Conservation (phyloP, 2,329 filamentous ascomycete species). For the Hyphodiscus sp. region DNA sequence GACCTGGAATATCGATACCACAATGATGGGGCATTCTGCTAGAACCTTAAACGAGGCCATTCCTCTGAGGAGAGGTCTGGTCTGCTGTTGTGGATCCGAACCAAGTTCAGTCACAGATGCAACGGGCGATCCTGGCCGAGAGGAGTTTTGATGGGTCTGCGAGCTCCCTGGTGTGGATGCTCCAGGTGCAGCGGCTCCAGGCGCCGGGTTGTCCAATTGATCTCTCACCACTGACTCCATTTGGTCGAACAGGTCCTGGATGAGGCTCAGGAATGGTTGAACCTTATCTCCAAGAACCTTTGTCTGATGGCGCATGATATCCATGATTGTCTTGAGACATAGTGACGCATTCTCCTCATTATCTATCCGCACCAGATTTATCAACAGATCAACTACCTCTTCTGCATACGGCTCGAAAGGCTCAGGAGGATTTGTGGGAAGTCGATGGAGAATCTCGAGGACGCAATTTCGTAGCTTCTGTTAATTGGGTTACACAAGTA, state of each 20-base stretch:
- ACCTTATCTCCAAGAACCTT: slow-evolving; percentile 77
- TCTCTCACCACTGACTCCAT: slow-evolving; percentile 94
- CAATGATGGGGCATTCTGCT: slow-evolving; percentile 96
- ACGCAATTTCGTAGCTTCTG: slow-evolving; percentile 87
- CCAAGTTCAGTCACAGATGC: slow-evolving; percentile 76
- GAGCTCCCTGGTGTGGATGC: slow-evolving; percentile 61
- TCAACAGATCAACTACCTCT: slow-evolving; percentile 83
- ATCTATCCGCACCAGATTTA: slow-evolving; percentile 81
- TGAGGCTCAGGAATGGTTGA: slow-evolving; percentile 82
- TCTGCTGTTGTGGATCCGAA: slow-evolving; percentile 73
- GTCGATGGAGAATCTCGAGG: slow-evolving; percentile 87
- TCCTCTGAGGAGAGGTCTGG: slow-evolving; percentile 75
- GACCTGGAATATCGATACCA: slow-evolving; percentile 95
- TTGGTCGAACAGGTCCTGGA: slow-evolving; percentile 91
- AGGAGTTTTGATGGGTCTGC: slow-evolving; percentile 69
- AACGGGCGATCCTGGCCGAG: slow-evolving; percentile 82
- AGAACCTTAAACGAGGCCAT: slow-evolving; percentile 99
- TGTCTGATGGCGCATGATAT: slow-evolving; percentile 87
- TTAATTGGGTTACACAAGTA: slow-evolving; percentile 4
- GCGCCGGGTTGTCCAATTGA: slow-evolving; percentile 75
- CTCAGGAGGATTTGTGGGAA: slow-evolving; percentile 69
- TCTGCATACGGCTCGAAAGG: slow-evolving; percentile 82
- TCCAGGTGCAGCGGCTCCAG: slow-evolving; percentile 44
- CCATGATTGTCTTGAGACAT: slow-evolving; percentile 96
- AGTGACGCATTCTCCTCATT: slow-evolving; percentile 99